Conservation (phyloP, 2,329 filamentous ascomycete genomes). For the Fusarium annulatum region DNA sequence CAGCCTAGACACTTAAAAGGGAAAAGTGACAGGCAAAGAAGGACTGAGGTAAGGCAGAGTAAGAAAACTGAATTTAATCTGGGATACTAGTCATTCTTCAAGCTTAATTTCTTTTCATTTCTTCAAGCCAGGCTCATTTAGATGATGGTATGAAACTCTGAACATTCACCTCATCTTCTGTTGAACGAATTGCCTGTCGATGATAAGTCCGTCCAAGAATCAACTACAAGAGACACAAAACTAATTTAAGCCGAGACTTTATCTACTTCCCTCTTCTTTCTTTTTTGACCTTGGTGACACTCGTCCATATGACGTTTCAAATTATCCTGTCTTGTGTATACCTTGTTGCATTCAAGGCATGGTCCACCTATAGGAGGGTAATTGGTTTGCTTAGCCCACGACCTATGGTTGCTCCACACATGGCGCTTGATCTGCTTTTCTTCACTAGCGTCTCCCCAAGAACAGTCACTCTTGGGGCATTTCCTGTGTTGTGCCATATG, state of each 20-base stretch:
- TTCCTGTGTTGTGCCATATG: not conserved
- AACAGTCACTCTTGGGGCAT: not conserved
- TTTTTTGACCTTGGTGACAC: not conserved
- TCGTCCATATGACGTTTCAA: not conserved
- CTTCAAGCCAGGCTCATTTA: too few relatives aligned
- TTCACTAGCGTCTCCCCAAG: not conserved
- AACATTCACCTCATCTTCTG: not conserved
- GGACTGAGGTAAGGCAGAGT: not conserved
- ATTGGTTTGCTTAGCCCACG: not conserved
- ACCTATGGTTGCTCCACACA: not conserved
- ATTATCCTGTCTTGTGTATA: not conserved
- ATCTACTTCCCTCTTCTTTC: not conserved
- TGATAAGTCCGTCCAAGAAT: not conserved
- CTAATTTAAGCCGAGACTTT: not conserved
- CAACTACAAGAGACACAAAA: not conserved
- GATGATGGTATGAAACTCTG: too few relatives aligned
- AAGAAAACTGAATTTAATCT: not conserved
- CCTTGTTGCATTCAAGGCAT: not conserved
- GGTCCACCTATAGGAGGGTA: not conserved
- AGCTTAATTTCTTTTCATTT: too few relatives aligned
- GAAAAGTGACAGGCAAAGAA: not conserved
- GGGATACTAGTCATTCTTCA: too few relatives aligned
- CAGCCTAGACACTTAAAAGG: not conserved
- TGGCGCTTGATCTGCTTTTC: not conserved
- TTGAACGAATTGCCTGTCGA: not conserved